Conservation (phyloP, 352 stramenopile species). For the Globisporangium splendens region DNA sequence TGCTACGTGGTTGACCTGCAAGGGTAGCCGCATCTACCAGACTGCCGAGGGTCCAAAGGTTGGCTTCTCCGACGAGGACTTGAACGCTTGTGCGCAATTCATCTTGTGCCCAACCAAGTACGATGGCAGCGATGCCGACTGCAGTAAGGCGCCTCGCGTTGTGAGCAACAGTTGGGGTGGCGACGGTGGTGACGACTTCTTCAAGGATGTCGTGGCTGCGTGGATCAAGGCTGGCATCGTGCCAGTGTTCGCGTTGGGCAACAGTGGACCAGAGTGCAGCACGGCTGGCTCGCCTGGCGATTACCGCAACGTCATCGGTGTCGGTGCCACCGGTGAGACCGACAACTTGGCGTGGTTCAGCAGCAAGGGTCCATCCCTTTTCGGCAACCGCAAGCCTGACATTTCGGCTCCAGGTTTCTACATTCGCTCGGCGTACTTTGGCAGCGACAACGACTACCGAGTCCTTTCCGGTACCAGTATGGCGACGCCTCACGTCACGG, state of each 20-base stretch:
- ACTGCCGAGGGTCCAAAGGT: neutral
- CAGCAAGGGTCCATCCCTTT: slow-evolving; percentile 20
- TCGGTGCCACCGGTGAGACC: slow-evolving; percentile 22
- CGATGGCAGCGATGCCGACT: slow-evolving; percentile 15
- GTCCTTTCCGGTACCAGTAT: slow-evolving; percentile 19
- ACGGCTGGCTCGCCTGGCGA: slow-evolving; percentile 25
- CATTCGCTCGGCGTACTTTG: slow-evolving; percentile 8
- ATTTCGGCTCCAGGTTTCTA: slow-evolving; percentile 19
- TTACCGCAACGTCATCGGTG: slow-evolving; percentile 28
- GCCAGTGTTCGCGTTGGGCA: slow-evolving; percentile 16
- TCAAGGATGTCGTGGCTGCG: slow-evolving; percentile 13
- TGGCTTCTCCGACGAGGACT: slow-evolving; percentile 10
- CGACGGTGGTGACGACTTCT: slow-evolving; percentile 11
- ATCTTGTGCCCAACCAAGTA: slow-evolving; percentile 22
- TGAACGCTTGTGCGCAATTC: slow-evolving; percentile 24
- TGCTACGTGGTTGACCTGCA: slow-evolving; percentile 22
- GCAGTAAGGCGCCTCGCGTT: slow-evolving; percentile 18
- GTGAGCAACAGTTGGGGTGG: slow-evolving; percentile 26
- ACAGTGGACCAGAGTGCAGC: slow-evolving; percentile 17
- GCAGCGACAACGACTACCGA: slow-evolving; percentile 3
- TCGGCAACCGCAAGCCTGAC: slow-evolving; percentile 21
- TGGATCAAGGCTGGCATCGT: slow-evolving; percentile 27
- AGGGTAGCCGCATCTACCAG: slow-evolving; percentile 1
- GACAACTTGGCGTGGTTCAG: slow-evolving; percentile 23
- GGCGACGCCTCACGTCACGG: slow-evolving; percentile 23